Evolutionary conservation across 441 rosid species (phyloP).

Genomic region (Erodium chrysanthum): DNA sequence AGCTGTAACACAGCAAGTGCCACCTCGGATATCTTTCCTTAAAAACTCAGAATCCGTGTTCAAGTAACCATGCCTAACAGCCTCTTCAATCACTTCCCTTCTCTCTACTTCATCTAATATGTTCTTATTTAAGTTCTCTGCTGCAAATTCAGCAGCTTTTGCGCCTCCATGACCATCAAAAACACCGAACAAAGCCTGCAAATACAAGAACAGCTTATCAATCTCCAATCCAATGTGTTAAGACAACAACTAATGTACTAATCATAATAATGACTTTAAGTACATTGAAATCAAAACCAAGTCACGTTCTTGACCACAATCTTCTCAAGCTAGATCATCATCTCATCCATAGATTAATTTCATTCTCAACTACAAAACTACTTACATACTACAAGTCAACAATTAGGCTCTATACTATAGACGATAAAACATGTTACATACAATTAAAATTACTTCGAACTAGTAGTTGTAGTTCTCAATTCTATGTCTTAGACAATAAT

Average conservation of each 20-base stretch:
- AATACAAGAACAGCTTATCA: background rate
- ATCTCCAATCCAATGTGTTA: background rate
- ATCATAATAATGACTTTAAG: background rate
- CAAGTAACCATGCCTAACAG: conserved; percentile 50
- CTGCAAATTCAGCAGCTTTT: conserved; percentile 73
- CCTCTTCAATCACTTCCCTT: conserved; percentile 34
- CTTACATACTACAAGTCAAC: too few species aligned
- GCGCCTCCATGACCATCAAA: conserved; percentile 86
- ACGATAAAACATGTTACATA: too few species aligned
- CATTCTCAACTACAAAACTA: too few species aligned
- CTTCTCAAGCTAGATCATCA: too few species aligned
- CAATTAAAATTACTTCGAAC: too few species aligned
- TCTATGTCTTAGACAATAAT: too few species aligned
- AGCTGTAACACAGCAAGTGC: conserved; percentile 84
- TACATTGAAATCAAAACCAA: too few species aligned
- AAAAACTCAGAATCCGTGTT: conserved; percentile 59
- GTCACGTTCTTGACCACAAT: too few species aligned
- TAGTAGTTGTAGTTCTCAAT: too few species aligned
- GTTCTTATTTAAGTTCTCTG: conserved; percentile 44
- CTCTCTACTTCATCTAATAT: conserved; percentile 27
- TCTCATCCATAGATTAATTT: too few species aligned
- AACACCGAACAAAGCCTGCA: conserved; percentile 65
- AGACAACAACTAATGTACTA: too few species aligned
- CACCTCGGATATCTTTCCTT: conserved; percentile 45
- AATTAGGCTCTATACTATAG: too few species aligned